These are phyloP conservation scores for Prunus davidiana DNA, from an alignment of 306 rosid genomes.

Conservation along the genomic window DNA sequence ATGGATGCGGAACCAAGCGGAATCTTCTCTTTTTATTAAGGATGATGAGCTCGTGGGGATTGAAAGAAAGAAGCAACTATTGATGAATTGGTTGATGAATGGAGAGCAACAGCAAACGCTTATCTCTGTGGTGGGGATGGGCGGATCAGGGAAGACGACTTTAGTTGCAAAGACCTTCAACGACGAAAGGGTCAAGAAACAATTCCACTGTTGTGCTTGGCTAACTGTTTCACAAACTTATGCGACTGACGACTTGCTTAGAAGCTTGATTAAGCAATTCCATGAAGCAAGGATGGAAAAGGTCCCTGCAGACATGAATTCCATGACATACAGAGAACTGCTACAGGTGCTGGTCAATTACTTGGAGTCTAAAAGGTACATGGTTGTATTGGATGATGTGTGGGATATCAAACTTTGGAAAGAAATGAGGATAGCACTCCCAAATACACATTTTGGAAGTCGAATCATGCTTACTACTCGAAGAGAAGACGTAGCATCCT, in stretches of 20 bases:
- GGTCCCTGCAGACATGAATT: conserved; percentile 9
- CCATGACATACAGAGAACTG: conserved; percentile 12
- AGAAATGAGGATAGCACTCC: conserved; percentile 8
- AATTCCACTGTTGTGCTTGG: conserved; percentile 2
- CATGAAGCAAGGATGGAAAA: background rate
- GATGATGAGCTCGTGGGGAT: conserved; percentile 11
- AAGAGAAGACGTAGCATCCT: conserved; percentile 5
- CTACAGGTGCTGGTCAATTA: background rate
- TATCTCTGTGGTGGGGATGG: background rate
- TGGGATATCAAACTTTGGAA: conserved; percentile 19
- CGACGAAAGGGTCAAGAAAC: background rate
- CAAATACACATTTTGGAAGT: conserved; percentile 8
- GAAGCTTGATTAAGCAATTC: conserved; percentile 19
- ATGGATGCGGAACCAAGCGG: background rate
- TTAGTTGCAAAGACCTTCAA: background rate
- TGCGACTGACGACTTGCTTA: conserved; percentile 17
- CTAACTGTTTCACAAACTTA: conserved; percentile 17
- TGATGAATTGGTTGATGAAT: background rate
- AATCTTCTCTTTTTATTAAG: background rate
- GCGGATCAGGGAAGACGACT: background rate
- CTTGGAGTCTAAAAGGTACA: conserved; percentile 13
- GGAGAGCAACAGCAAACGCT: background rate
- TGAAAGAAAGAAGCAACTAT: background rate
- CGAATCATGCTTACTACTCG: conserved; percentile 24
- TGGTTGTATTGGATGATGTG: conserved; percentile 12